phyloP scores from a whole-genome alignment of 495 filamentous ascomycete genomes.

The Penicillium antarcticum region DNA sequence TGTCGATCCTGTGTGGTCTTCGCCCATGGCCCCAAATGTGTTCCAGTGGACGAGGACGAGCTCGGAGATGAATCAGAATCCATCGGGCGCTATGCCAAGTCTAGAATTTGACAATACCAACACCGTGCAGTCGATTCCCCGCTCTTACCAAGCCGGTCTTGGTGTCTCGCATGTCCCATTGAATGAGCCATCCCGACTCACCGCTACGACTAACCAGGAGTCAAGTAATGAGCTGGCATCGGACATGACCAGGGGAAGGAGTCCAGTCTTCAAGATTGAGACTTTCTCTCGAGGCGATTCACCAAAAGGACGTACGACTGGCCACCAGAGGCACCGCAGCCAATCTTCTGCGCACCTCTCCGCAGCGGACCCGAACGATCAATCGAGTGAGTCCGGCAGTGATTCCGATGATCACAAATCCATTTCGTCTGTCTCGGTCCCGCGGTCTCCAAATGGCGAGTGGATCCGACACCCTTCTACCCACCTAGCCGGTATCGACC shows the following conservation, averaged over 20 bases:
- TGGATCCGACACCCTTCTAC: slow-evolving; percentile 31
- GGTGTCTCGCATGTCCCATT: slow-evolving; percentile 4
- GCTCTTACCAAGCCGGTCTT: slow-evolving; percentile 2
- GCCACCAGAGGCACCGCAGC: slow-evolving; percentile 25
- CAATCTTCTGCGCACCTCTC: slow-evolving; percentile 41
- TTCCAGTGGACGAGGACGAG: slow-evolving; percentile 12
- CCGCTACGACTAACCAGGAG: slow-evolving; percentile 18
- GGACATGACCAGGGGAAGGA: slow-evolving; percentile 31
- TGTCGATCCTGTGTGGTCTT: slow-evolving; percentile 2
- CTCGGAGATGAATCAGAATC: slow-evolving; percentile 10
- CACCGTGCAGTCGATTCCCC: neutral
- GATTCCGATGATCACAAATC: slow-evolving; percentile 20
- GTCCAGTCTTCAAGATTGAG: slow-evolving; percentile 46
- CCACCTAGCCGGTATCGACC: slow-evolving; percentile 39
- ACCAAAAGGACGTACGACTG: slow-evolving; percentile 28
- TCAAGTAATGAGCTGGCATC: slow-evolving; percentile 10
- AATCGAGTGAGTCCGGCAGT: slow-evolving; percentile 27
- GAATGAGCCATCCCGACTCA: slow-evolving; percentile 15
- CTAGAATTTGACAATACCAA: neutral
- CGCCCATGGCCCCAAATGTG: slow-evolving; percentile 3
- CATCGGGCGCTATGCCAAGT: neutral
- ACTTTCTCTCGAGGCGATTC: slow-evolving; percentile 49
- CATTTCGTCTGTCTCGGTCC: slow-evolving; percentile 14
- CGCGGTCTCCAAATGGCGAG: slow-evolving; percentile 27
- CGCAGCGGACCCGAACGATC: slow-evolving; percentile 20